Percentiles rank a stretch among this genome's conserved stretches.
Evolutionary conservation across 1,139 yeast genomes (phyloP).

Genomic region (Saccharomycopsis phalli): DNA sequence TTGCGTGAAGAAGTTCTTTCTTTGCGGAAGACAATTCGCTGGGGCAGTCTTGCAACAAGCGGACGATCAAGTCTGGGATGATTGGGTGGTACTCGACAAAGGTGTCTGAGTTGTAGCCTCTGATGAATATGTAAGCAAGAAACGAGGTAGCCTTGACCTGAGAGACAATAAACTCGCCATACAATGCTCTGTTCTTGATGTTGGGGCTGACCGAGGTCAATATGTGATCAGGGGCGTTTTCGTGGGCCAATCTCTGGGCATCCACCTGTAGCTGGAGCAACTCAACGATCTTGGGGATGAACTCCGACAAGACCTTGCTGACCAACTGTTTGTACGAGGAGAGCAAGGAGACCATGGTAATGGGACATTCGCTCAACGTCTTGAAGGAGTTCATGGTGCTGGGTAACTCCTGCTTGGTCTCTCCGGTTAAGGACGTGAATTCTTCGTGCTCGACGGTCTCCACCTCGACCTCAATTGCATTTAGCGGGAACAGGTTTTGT

Average conservation of each 20-base stretch:
- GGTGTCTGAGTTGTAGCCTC: slow-evolving; percentile 68
- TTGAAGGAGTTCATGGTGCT: slow-evolving; percentile 84
- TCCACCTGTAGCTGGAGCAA: slow-evolving; percentile 70
- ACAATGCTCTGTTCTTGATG: slow-evolving; percentile 68
- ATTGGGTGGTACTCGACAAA: slow-evolving; percentile 52
- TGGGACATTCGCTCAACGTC: slow-evolving; percentile 93
- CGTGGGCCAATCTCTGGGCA: slow-evolving; percentile 54
- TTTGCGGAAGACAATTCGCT: slow-evolving; percentile 88
- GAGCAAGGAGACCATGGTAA: slow-evolving; percentile 86
- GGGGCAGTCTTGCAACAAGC: slow-evolving; percentile 91
- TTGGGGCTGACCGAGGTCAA: slow-evolving; percentile 48
- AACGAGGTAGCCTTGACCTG: slow-evolving; percentile 97
- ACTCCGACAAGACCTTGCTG: slow-evolving; percentile 59
- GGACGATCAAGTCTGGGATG: slow-evolving; percentile 80
- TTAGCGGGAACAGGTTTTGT: slow-evolving; percentile 46
- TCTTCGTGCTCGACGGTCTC: slow-evolving; percentile 1
- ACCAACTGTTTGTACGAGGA: slow-evolving; percentile 79
- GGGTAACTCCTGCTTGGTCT: slow-evolving; percentile 6
- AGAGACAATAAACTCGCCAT: slow-evolving; percentile 82
- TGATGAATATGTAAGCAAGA: slow-evolving; percentile 80
- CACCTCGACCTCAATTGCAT: neutral
- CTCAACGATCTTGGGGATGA: slow-evolving; percentile 76
- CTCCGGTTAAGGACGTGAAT: neutral
- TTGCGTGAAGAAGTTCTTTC: slow-evolving; percentile 87
- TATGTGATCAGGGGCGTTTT: no score